Conservation (phyloP, 306 rosid species). For the Rosa chinensis region DNA sequence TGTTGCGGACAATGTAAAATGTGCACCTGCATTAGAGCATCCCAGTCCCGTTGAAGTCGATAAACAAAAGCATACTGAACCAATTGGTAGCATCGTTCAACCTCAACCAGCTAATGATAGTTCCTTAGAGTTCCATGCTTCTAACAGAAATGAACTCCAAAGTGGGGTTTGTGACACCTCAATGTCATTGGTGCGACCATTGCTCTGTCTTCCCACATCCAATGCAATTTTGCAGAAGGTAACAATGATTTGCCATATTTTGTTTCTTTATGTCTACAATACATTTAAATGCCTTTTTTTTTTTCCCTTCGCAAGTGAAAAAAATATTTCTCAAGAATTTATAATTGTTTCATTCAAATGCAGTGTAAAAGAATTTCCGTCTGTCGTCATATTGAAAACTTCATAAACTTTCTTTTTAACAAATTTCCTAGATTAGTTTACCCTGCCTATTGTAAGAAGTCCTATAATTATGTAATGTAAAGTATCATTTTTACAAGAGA, state of each 20-base stretch:
- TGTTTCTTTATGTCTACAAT: slow-evolving; percentile 25
- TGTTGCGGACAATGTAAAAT: slow-evolving; percentile 27
- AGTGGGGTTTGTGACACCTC: slow-evolving; percentile 33
- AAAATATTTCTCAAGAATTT: no score
- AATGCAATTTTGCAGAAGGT: slow-evolving; percentile 51
- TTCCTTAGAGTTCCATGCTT: slow-evolving; percentile 35
- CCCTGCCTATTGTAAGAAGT: neutral
- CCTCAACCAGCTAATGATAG: slow-evolving; percentile 33
- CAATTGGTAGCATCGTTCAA: slow-evolving; percentile 28
- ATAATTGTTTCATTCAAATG: neutral
- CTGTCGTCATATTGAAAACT: neutral
- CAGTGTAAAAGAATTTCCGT: neutral
- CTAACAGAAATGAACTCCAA: slow-evolving; percentile 36
- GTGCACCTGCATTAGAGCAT: slow-evolving; percentile 25
- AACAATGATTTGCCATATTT: slow-evolving; percentile 28
- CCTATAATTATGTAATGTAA: neutral
- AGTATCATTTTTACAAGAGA: neutral
- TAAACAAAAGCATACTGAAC: slow-evolving; percentile 25
- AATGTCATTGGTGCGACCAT: slow-evolving; percentile 39
- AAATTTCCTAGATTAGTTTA: neutral
- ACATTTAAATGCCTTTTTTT: slow-evolving; percentile 12
- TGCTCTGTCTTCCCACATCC: slow-evolving; percentile 37
- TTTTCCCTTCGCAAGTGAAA: neutral
- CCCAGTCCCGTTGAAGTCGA: slow-evolving; percentile 32
- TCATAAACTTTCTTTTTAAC: neutral